Conservation (phyloP, 208 protist genomes). For the Leptomonas pyrrhocoris region DNA sequence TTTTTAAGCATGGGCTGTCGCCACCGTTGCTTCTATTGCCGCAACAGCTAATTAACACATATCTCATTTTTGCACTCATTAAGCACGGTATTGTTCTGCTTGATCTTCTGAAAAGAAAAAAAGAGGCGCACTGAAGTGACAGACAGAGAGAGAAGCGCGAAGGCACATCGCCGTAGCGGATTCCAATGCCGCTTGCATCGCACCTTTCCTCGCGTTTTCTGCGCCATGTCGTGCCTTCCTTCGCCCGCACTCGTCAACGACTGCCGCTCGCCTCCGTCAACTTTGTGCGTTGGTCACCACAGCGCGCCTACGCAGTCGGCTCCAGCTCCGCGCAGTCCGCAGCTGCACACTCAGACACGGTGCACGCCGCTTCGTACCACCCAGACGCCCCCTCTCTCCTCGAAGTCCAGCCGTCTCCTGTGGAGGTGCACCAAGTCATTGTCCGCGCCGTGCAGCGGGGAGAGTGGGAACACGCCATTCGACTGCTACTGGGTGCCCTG, state of each 20-base stretch:
- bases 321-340: not conserved
- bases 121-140: too few relatives aligned
- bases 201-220: not conserved
- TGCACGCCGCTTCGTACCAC: not conserved
- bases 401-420: conserved; percentile 45
- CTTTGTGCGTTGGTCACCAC: not conserved
- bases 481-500: conserved; percentile 60
- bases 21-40: too few relatives aligned
- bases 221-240: not conserved
- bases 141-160: too few relatives aligned
- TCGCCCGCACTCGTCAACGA: not conserved
- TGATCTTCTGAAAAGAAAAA: too few relatives aligned
- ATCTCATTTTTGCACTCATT: too few relatives aligned
- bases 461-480: conserved; percentile 48
- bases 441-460: conserved; percentile 41
- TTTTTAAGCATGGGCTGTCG: too few relatives aligned
- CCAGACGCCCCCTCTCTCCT: not conserved
- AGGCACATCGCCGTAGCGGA: too few relatives aligned
- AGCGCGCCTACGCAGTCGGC: not conserved
- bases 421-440: conserved; percentile 72
- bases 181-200: not conserved
- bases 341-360: not conserved
- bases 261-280: not conserved
- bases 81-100: too few relatives aligned
- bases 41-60: too few relatives aligned